Base-by-base conservation (phyloP, 306 rosid species). In the Cercis canadensis region DNA sequence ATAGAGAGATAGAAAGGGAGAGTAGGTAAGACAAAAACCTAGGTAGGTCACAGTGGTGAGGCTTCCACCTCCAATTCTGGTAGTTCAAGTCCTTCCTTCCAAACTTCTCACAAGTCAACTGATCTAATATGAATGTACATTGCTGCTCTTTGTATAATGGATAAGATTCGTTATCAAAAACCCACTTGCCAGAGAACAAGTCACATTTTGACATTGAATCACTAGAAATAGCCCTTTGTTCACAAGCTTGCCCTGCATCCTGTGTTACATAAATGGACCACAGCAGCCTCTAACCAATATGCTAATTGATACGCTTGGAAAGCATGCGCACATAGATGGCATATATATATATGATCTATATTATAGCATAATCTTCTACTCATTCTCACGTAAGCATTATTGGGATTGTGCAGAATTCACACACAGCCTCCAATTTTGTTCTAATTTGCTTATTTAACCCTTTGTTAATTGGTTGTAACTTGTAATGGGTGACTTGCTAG, bases 21-120 rank as follows among this genome's bases (percentile, higher is more conserved):
- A 24, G 29, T 18, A 8, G 9, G 51, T 52, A 15, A 65, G 44
- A 50, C 17, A 66, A 37, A 66, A 13, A 86, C 94, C 90, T 87
- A n/a, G 95, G 95, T 6, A 87, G 75, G 74, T 92, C 87, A 59
- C 98, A 87, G 0, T 80, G 84, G 34, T 86, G 81, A 1, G 96
- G 98, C 55, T 89, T 88, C 96, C 98, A 89, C 61, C 89, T 74
- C 92, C 92, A 86, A 21, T 87, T 84, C 76, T 78, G 96, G 49
- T 78, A 89, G 79, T 81, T 68, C 72, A 87, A 18, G 44, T 89
- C 96, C 41, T 70, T 79, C 75, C 98, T 84, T 37, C 98, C 98
- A 69, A 82, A 92, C 69, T 87, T 92, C 80, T 63, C 94, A 83
- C 98, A 92, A 21, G 96, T 96, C 88, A 92, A 58, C 15, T 92